Evolutionary conservation across 306 rosid genomes (phyloP).

Genomic region (Rosa rugosa): DNA sequence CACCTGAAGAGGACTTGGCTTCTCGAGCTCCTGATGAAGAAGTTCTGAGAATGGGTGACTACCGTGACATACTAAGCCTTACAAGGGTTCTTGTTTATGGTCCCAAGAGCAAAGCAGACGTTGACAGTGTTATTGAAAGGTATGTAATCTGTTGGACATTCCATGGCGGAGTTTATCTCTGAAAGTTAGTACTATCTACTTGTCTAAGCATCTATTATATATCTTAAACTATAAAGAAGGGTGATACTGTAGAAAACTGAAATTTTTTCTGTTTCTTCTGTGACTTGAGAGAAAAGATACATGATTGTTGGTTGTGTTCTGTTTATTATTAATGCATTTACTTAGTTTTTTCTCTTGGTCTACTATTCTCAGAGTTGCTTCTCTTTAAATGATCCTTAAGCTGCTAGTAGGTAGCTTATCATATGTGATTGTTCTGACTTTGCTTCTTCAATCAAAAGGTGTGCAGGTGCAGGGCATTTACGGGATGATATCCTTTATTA

Average conservation of each 20-base stretch:
- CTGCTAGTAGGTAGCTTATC: conserved; percentile 5
- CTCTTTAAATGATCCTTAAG: neutral
- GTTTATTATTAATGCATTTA: neutral
- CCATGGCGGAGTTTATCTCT: neutral
- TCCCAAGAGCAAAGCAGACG: conserved; percentile 90
- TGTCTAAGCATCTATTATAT: neutral
- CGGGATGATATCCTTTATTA: conserved; percentile 78
- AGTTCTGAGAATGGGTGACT: conserved; percentile 77
- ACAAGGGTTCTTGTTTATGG: conserved; percentile 79
- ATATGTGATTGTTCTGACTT: conserved; percentile 23
- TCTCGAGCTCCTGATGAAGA: conserved; percentile 58
- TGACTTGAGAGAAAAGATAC: neutral
- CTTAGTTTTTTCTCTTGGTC: neutral
- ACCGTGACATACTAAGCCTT: conserved; percentile 90
- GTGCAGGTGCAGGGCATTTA: conserved; percentile 86
- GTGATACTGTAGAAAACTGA: neutral
- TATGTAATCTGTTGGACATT: conserved; percentile 24
- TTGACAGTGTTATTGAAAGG: conserved; percentile 81
- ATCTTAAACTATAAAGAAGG: neutral
- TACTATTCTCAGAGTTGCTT: neutral
- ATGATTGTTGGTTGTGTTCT: neutral
- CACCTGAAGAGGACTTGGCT: conserved; percentile 39
- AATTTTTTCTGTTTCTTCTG: neutral
- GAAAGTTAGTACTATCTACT: neutral
- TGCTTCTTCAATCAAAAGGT: conserved; percentile 49